Base-by-base conservation (phyloP, 163 green algal genomes). In the Chlamydomonas reinhardtii region DNA sequence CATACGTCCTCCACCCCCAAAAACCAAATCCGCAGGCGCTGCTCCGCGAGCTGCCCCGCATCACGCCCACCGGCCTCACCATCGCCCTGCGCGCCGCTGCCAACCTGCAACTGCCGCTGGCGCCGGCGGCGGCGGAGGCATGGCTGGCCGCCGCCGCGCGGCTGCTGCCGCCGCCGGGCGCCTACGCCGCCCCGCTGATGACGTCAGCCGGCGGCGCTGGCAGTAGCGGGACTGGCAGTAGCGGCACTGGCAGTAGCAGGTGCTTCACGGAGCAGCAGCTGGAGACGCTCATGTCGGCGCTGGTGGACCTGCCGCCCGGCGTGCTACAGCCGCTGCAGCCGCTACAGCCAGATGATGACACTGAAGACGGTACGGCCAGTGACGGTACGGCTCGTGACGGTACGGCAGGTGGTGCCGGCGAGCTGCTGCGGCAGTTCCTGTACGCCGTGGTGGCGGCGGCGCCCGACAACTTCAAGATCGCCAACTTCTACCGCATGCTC, bases 391-490 rank as follows among this genome's bases (percentile, higher is more conserved):
- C 48, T 14, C 11, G 48, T 56, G 48, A 14, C 48, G 48, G 48
- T 19, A 56, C 12, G 12, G 48, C 48, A 56, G 48, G 48, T 14
- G 14, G 48, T n/a, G 69, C 43, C 15, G 29, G n/a, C 2, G 31
- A 20, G 2, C 24, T 16, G 32, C 68, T 77, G 79, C 69, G 37
- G 68, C 52, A 0, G 31, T 85, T 85, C 15, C 48, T 85, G 68
- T 48, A 32, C 52, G 79, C 2, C 27, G 66, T 15, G 37, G 52
- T 85, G 52, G 24, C 31, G 27, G 32, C 32, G 14, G 52, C 68
- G 22, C 79, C 79, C 24, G 68, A 77, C 54, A 85, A 77, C 79
- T 69, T 52, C 31, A 85, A 85, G 79, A 52, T 85, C 27, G 79
- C 14, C 15, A 70, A 70, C 12, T 85, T 77, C 54, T 85, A 85